Base-by-base conservation (phyloP, 2,329 filamentous ascomycete genomes). In the Verticillium albo-atrum region DNA sequence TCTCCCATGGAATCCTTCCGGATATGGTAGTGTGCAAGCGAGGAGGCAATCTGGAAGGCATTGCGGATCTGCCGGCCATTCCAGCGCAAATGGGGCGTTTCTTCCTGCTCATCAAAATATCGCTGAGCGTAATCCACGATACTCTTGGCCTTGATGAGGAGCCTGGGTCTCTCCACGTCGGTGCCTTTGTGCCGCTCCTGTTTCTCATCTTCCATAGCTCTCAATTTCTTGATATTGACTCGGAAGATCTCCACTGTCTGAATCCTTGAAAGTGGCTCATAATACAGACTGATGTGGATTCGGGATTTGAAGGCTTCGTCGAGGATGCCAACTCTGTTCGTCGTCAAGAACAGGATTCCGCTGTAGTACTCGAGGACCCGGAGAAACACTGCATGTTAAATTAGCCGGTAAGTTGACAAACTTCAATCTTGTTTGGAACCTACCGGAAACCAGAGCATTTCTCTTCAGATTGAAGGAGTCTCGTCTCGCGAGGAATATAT, bases 231-330 rank as follows among this genome's bases (percentile, higher is more conserved):
- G 23, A 58, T 54, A 47, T 58, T 58, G 47, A 53, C 30, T 7
- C 27, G 20, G 56, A 58, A 58, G 30, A 58, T 53, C n/a, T 27
- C 30, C 47, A 53, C 28, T 7, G 56, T 58, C 32, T 58, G 28
- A 4, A 12, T 5, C 2, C 17, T 17, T 47, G 20, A 23, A 5
- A 58, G 30, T 6, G 56, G 56, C n/a, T 27, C 20, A 30, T 58
- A 58, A 47, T 53, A 53, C 0, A 77, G 66, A 15, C 64, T 70
- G 6, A 75, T 61, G 55, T 79, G 74, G 27, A 79, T 71, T 0
- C 75, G 69, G 0, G 76, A 77, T 37, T 68, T 69, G 64, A 78
- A 77, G 2, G 77, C 77, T 54, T 79, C 76, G 60, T 81, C 78
- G 20, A 81, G 72, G 6, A 68, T 66, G 1, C 76, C 75, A 1